Percentiles rank a stretch among this genome's conserved stretches.
Conservation (phyloP, 164 flowering plant genomes). For the Echeveria elegans region DNA sequence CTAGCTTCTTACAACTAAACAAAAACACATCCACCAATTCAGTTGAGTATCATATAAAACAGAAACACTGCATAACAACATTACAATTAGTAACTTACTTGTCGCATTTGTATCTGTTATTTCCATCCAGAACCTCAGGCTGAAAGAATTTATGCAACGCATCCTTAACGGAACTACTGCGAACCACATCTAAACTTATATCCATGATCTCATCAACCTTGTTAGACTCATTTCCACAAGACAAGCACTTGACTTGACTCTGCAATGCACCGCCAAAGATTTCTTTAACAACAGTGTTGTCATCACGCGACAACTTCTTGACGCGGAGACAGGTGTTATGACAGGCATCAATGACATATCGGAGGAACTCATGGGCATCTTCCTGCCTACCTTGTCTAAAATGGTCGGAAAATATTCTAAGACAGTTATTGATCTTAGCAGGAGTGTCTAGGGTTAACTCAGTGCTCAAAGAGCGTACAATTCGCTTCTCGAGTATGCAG, state of each 20-base stretch:
- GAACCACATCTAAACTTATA: slow-evolving; percentile 74
- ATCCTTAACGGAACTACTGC: slow-evolving; percentile 50
- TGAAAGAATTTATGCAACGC: slow-evolving; percentile 74
- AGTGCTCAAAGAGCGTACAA: slow-evolving; percentile 52
- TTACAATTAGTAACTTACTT: slow-evolving; percentile 38
- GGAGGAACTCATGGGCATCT: slow-evolving; percentile 96
- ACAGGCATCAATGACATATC: slow-evolving; percentile 89
- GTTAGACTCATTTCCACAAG: slow-evolving; percentile 70
- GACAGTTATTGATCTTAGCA: slow-evolving; percentile 50
- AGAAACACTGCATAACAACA: background rate
- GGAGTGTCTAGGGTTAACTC: slow-evolving; percentile 59
- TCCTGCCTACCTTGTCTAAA: slow-evolving; percentile 75
- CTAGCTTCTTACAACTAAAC: slow-evolving; percentile 81
- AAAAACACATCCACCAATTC: background rate
- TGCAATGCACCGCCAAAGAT: slow-evolving; percentile 89
- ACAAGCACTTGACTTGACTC: slow-evolving; percentile 84
- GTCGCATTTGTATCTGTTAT: slow-evolving; percentile 82
- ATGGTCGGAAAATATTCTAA: slow-evolving; percentile 59
- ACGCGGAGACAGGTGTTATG: slow-evolving; percentile 68
- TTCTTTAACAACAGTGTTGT: slow-evolving; percentile 53
- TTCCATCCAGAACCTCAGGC: slow-evolving; percentile 85
- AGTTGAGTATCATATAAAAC: background rate
- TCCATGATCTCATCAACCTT: slow-evolving; percentile 96
- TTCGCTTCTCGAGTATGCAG: slow-evolving; percentile 70
- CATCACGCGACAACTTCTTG: slow-evolving; percentile 42